phyloP scores from a whole-genome alignment of 305 asterid genomes.

The Lippia alba region DNA sequence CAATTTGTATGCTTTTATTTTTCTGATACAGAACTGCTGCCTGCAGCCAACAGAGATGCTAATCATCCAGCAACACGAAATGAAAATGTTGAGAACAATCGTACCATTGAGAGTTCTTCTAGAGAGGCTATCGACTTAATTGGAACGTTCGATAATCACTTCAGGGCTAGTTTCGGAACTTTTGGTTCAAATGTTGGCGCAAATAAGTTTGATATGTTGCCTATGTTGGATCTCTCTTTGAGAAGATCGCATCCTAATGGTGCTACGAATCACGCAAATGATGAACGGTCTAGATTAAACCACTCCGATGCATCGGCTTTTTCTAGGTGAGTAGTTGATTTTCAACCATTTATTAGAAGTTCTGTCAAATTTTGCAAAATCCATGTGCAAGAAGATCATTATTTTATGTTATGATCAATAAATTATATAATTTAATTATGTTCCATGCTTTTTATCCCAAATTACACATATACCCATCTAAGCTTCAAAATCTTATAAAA shows the following conservation, averaged over 20 bases:
- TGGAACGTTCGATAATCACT: constrained; percentile 74
- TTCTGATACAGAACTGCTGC: constrained; percentile 40
- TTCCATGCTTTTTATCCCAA: too few relatives aligned
- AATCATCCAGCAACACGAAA: constrained; percentile 36
- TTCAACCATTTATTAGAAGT: constrained; percentile 4
- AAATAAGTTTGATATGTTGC: constrained; percentile 57
- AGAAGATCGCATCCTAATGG: constrained; percentile 59
- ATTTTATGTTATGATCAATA: not conserved
- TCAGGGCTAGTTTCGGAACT: constrained; percentile 43
- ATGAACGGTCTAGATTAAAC: constrained; percentile 58
- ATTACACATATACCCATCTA: too few relatives aligned
- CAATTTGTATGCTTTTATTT: constrained; percentile 3
- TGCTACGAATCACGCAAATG: constrained; percentile 54
- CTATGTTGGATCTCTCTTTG: constrained; percentile 76
- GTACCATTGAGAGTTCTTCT: constrained; percentile 37
- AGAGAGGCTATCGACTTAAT: constrained; percentile 84
- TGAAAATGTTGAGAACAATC: constrained; percentile 44
- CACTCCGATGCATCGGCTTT: constrained; percentile 96
- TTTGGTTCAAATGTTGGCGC: constrained; percentile 43
- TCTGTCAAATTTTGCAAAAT: not conserved
- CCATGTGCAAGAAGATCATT: not conserved
- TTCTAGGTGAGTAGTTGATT: constrained; percentile 66
- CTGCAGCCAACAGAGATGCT: constrained; percentile 33
- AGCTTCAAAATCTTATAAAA: too few relatives aligned
- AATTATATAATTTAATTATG: too few relatives aligned